Evolutionary conservation across 345 rosid species (phyloP), one percentile per base, ranked within the genome.

Genomic region (Durio zibethinus): DNA sequence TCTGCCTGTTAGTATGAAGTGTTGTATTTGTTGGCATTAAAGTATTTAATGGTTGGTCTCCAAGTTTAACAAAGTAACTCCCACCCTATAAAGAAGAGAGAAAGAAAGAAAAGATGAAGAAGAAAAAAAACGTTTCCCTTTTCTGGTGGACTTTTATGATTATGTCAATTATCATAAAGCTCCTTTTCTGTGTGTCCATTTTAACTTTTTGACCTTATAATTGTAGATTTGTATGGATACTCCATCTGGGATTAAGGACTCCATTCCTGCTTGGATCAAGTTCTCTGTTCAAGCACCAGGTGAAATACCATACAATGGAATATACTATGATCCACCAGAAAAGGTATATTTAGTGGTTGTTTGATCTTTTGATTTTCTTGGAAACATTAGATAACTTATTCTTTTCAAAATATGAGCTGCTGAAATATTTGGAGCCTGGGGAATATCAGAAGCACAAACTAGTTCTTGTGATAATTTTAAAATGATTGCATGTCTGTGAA

Each of bases 201-300:
- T 43, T 68, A 68, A 68, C 6, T 2, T 45, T 50, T 66, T 79
- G 56, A 73, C 50, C 77, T 61, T 82, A 65, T 43, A 16, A 75
- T 75, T 83, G 76, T 84, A 95, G 99, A 91, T 95, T 84, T 93
- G 86, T 70, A 93, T 95, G 99, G 94, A 93, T 60, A 93, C 99
- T 70, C 94, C 90, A 75, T 89, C 97, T 83, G 98, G 99, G 74
- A 72, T 92, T 43, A 95, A 95, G 82, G 98, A 93, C 79, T 93
- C 99, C 40, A 93, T 95, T 86, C 98, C 99, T 80, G 99, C 99
- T 81, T 95, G 99, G 99, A 93, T 95, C 78, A 93, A 90, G 85
- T 95, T 88, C 83, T 88, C 97, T 80, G 97, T 95, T 56, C 99
- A 95, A 82, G 86, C 93, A 78, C 94, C 94, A 0, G 96, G 96